Conservation (phyloP, 2,329 filamentous ascomycete genomes). For the Diaporthe amygdali region DNA sequence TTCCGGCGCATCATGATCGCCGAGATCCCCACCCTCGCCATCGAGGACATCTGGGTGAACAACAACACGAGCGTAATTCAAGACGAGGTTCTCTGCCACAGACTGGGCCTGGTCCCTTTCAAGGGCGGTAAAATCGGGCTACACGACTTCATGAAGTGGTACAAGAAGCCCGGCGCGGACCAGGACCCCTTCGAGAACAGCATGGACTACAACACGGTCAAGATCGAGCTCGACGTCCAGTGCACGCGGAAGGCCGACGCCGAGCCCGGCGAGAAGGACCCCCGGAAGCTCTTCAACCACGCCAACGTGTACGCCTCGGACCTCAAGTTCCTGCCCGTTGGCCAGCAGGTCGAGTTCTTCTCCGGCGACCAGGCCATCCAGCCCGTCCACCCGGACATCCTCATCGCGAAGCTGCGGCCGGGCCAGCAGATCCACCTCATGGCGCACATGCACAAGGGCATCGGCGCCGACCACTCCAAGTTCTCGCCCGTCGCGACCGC, state of each 20-base stretch:
- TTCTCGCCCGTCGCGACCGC: slow-evolving; percentile 96
- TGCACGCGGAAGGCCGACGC: slow-evolving; percentile 83
- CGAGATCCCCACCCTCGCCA: slow-evolving; percentile 92
- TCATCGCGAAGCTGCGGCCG: slow-evolving; percentile 92
- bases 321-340: slow-evolving; percentile 77
- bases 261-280: slow-evolving; percentile 75
- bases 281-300: slow-evolving; percentile 82
- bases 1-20: slow-evolving; percentile 95
- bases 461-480: slow-evolving; percentile 94
- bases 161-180: slow-evolving; percentile 69
- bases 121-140: slow-evolving; percentile 79
- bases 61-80: slow-evolving; percentile 99
- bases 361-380: slow-evolving; percentile 70
- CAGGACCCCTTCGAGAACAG: slow-evolving; percentile 65
- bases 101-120: slow-evolving; percentile 89
- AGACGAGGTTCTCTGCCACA: slow-evolving; percentile 92
- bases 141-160: slow-evolving; percentile 80
- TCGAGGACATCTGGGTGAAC: slow-evolving; percentile 90
- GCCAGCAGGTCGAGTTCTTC: slow-evolving; percentile 74
- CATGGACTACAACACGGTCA: slow-evolving; percentile 86
- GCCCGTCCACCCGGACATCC: slow-evolving; percentile 87
- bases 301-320: slow-evolving; percentile 82
- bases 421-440: slow-evolving; percentile 85
- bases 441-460: slow-evolving; percentile 94
- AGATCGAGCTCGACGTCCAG: slow-evolving; percentile 75